phyloP scores from a whole-genome alignment of 1,284 basidiomycete genomes.

The Cystobasidium pallidum region DNA sequence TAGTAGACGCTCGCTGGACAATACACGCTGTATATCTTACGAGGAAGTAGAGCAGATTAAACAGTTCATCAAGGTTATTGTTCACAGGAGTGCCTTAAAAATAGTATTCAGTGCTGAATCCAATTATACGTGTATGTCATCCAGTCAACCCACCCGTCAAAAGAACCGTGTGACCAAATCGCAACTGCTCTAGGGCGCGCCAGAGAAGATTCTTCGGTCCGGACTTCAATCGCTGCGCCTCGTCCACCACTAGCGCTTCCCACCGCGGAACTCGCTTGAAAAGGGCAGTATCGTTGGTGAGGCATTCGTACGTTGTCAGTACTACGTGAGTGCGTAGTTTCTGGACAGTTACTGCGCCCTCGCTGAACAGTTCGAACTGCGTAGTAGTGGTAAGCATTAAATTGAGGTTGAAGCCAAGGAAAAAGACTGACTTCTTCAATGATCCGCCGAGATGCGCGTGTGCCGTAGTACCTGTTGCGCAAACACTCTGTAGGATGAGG shows the following conservation, averaged over 20 bases:
- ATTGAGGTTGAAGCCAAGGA: too few relatives aligned
- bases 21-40: too few relatives aligned
- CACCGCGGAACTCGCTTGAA: constrained; percentile 83
- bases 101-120: constrained; percentile 3
- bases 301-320: constrained; percentile 79
- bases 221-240: constrained; percentile 64
- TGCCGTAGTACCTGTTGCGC: constrained; percentile 36
- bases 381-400: too few relatives aligned
- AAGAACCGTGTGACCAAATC: constrained; percentile 78
- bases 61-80: constrained; percentile 92
- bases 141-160: constrained; percentile 74
- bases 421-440: constrained; percentile 28
- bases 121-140: background rate
- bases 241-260: constrained; percentile 90
- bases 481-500: too few relatives aligned
- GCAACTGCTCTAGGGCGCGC: constrained; percentile 77
- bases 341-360: constrained; percentile 12
- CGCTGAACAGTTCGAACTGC: constrained; percentile 42
- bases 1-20: too few relatives aligned
- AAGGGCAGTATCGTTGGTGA: constrained; percentile 64
- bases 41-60: constrained; percentile 93
- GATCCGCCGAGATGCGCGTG: constrained; percentile 14
- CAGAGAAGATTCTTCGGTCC: constrained; percentile 76
- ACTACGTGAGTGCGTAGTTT: constrained; percentile 63
- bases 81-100: constrained; percentile 81